Conservation (phyloP, 2,329 filamentous ascomycete species). For the Elsinoe necatrix region DNA sequence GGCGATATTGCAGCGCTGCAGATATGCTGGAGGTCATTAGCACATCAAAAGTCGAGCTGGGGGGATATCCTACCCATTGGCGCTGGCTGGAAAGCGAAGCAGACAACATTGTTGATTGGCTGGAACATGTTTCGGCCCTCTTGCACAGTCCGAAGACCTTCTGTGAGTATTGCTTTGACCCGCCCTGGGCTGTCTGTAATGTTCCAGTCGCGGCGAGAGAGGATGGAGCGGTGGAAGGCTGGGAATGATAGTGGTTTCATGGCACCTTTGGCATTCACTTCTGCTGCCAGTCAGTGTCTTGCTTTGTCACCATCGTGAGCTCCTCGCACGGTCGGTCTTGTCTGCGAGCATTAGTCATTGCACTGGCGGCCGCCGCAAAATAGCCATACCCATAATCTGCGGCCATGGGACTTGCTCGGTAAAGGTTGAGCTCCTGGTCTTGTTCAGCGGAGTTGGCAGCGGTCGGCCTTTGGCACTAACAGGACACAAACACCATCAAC, state of each 20-base stretch:
- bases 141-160: slow-evolving; percentile 47
- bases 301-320: not conserved
- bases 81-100: slow-evolving; percentile 79
- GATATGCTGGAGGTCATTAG: slow-evolving; percentile 48
- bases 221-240: slow-evolving; percentile 57
- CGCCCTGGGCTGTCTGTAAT: slow-evolving; percentile 62
- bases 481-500: slow-evolving; percentile 58
- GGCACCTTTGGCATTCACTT: slow-evolving; percentile 30
- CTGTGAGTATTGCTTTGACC: slow-evolving; percentile 67
- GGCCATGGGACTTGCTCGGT: slow-evolving; percentile 48
- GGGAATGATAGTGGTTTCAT: slow-evolving; percentile 59
- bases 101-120: slow-evolving; percentile 61
- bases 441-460: not conserved
- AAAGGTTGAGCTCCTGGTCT: slow-evolving; percentile 36
- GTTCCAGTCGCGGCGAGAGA: slow-evolving; percentile 64
- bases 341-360: not conserved
- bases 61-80: slow-evolving; percentile 53
- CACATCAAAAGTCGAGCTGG: not conserved
- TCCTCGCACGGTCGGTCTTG: not conserved
- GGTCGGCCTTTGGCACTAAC: slow-evolving; percentile 35
- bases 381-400: slow-evolving; percentile 42
- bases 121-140: slow-evolving; percentile 42
- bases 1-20: slow-evolving; percentile 65
- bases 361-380: not conserved
- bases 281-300: not conserved